Percentiles rank a stretch among this genome's conserved stretches.
phyloP scores from a whole-genome alignment of 1,284 basidiomycete species.

The Laetiporus sulphureus region DNA sequence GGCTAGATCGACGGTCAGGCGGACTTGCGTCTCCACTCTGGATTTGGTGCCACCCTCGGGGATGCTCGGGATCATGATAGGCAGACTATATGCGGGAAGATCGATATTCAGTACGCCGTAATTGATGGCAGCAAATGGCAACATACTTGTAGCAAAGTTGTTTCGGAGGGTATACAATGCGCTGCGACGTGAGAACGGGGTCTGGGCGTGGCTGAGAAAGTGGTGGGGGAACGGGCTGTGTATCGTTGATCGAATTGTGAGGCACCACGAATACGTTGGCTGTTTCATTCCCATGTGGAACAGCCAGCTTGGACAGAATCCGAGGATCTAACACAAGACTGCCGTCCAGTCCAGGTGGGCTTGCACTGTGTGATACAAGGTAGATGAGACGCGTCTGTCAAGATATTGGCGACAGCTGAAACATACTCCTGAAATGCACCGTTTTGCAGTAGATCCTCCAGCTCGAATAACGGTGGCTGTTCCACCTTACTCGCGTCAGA shows the following conservation, averaged over 20 bases:
- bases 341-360: slow-evolving; percentile 9
- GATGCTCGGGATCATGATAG: slow-evolving; percentile 79
- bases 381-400: slow-evolving; percentile 13
- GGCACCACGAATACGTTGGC: slow-evolving; percentile 4
- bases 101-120: background rate
- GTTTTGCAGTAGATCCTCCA: slow-evolving; percentile 68
- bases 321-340: background rate
- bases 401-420: slow-evolving; percentile 3
- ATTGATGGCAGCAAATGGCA: slow-evolving; percentile 1
- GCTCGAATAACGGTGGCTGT: slow-evolving; percentile 45
- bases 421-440: slow-evolving; percentile 68
- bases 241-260: slow-evolving; percentile 23
- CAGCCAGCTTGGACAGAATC: slow-evolving; percentile 2
- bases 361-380: slow-evolving; percentile 9
- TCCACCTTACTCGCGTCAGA: slow-evolving; percentile 27
- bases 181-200: slow-evolving; percentile 39
- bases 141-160: slow-evolving; percentile 69
- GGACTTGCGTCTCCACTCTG: slow-evolving; percentile 89
- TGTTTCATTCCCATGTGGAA: slow-evolving; percentile 5
- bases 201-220: slow-evolving; percentile 46
- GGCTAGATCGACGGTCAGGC: slow-evolving; percentile 73
- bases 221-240: slow-evolving; percentile 56
- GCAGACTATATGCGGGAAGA: slow-evolving; percentile 39
- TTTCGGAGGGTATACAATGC: slow-evolving; percentile 60
- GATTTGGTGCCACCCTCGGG: slow-evolving; percentile 86